Base-by-base conservation (phyloP, 371 early-diverging fungal species). In the Basidiobolus meristosporus region DNA sequence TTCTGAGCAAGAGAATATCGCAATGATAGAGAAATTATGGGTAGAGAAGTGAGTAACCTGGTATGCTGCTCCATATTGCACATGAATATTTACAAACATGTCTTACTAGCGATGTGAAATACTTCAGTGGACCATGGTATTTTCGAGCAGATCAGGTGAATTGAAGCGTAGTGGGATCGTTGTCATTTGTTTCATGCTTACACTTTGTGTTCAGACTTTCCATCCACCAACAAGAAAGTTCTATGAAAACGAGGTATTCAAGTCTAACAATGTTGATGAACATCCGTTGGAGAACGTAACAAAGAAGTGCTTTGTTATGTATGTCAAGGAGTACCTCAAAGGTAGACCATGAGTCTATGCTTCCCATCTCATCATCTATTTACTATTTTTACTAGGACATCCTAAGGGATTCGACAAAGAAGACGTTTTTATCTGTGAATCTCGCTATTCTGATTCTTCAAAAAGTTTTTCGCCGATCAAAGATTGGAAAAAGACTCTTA, bases 401-500 rank as follows among this genome's bases (percentile, higher is more conserved):
- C 34, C 34, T 9, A 45, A 54, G 44, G 57, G 54, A 11, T 62
- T 53, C 41, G 52, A 53, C 14, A 44, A 57, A 14, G 56, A 52
- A 38, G 68, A 65, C 16, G 44, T 68, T 4, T 68, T 51, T 39
- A 46, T 68, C 9, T 65, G 65, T 41, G 67, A 68, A 39, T 56
- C 45, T 22, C 49, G 56, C 28, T 55, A 55, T 34, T 55, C 56
- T 1, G 56, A 55, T 30, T 38, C 56, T 1, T 47, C 49, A 19
- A 51, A 51, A 31, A 43, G 52, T 1, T 52, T 52, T n/a, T 51
- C 46, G 26, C 41, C 49, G 38, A 55, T 55, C 44, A 55, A 51
- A 36, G 56, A 55, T 31, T 55, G 56, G 56, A 51, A 52, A 44
- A 40, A 52, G 17, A 49, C 52, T 10, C 49, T 52, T 23, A 43